Evolutionary conservation across 768 basidiomycete genomes (phyloP), one percentile per base, ranked within the genome.

Genomic region (Hemileccinum rubropunctum): DNA sequence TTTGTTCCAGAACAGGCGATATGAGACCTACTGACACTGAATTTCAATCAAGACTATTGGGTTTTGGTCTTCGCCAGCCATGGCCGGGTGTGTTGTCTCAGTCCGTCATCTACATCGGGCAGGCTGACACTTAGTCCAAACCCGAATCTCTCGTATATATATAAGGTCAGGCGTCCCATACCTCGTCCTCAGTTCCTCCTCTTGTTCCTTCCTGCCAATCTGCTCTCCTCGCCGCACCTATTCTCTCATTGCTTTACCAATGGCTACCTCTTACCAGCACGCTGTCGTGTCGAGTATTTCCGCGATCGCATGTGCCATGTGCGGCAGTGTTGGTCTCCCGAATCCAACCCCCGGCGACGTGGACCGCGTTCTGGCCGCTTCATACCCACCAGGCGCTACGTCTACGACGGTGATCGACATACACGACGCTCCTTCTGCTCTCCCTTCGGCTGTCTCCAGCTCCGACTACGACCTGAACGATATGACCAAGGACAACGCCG

Each of bases 201-300:
- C 28, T 8, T 42, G 42, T 46, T 34, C 14, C 28, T 35, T 44
- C 48, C 32, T 5, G 9, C 23, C n/a, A n/a, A 20, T 47, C 39
- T 48, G 11, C 33, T 6, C 30, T 23, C 32, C 40, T 23, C 34
- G 33, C 38, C 34, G 17, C 14, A 33, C 40, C 37, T 15, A 10
- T 14, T 37, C 30, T 40, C 33, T 23, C 26, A 2, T 13, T 34
- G 11, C 33, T 33, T 6, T 33, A 17, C 26, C 33, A 7, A 56
- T 56, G 57, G 20, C 35, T 44, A 26, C 37, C 48, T 34, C 35
- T n/a, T n/a, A 11, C 20, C 44, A 33, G 10, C 39, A 54, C 28
- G 15, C 33, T 34, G 32, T 36, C n/a, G n/a, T 40, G 11, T 46
- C 47, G n/a, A 49, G n/a, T 26, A n/a, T 30, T 28, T 47, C 44